phyloP scores from a whole-genome alignment of 2,329 filamentous ascomycete species.

The Knufia fluminis region DNA sequence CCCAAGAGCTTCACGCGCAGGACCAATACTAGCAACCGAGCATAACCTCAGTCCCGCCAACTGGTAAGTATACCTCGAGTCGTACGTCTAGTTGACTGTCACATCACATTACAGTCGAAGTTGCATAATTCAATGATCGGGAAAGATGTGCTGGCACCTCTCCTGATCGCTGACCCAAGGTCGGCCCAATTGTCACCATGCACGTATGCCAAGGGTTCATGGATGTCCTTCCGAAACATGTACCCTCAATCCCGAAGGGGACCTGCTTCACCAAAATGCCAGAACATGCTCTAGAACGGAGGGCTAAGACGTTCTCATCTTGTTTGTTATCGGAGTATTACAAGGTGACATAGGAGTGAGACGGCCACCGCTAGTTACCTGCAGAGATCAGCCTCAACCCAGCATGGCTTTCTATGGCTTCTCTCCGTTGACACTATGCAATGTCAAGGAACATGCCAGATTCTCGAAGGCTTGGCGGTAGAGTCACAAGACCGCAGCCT shows the following conservation, averaged over 20 bases:
- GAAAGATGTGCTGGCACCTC: constrained; percentile 1
- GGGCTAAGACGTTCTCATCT: neutral
- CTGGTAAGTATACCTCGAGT: too few relatives aligned
- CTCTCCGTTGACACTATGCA: neutral
- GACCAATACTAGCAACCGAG: too few relatives aligned
- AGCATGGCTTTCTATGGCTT: neutral
- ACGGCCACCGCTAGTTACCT: neutral
- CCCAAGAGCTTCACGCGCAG: too few relatives aligned
- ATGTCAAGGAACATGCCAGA: neutral
- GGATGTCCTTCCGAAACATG: neutral
- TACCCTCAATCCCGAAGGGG: neutral
- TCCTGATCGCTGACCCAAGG: neutral
- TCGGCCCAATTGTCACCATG: neutral
- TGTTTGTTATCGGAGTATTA: neutral
- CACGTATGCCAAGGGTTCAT: constrained; percentile 1
- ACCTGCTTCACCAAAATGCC: neutral
- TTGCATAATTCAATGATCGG: too few relatives aligned
- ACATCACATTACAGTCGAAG: too few relatives aligned
- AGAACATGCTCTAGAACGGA: neutral
- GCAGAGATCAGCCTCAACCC: neutral
- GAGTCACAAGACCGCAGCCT: neutral
- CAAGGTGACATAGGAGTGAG: neutral
- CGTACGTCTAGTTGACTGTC: too few relatives aligned
- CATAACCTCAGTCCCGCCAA: too few relatives aligned
- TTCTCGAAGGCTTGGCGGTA: neutral